phyloP scores from a whole-genome alignment of 2,329 filamentous ascomycete genomes.

The Ophiostoma sp. region DNA sequence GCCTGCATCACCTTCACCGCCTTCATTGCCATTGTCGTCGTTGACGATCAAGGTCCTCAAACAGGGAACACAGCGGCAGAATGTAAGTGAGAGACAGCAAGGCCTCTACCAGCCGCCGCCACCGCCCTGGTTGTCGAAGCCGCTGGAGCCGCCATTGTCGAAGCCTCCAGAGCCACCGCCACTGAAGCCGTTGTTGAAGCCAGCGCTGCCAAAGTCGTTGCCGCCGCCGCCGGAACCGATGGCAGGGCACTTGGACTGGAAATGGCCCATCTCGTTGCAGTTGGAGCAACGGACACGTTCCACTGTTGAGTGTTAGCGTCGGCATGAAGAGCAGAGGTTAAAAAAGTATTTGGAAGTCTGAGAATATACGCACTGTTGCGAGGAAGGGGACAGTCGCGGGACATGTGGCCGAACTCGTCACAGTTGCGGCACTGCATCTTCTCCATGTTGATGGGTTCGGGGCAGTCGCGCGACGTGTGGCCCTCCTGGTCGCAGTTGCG shows the following conservation, averaged over 20 bases:
- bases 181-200: background rate
- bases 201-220: background rate
- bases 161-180: background rate
- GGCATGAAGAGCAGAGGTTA: background rate
- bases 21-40: background rate
- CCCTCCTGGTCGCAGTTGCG: conserved; percentile 61
- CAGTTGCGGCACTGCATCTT: conserved; percentile 64
- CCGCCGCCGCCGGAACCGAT: conserved; percentile 4
- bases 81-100: too few relatives aligned
- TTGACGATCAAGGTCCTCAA: background rate
- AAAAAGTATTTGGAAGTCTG: too few relatives aligned
- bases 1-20: background rate
- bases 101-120: background rate
- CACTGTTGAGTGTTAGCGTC: conserved; percentile 35
- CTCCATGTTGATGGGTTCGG: conserved; percentile 46
- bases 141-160: background rate
- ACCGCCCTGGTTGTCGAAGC: background rate
- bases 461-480: conserved; percentile 62
- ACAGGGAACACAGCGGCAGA: background rate
- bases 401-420: conserved; percentile 50
- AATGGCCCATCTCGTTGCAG: conserved; percentile 53
- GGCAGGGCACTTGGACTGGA: conserved; percentile 42
- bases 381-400: conserved; percentile 56
- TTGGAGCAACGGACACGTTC: conserved; percentile 60
- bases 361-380: conserved; percentile 47